Conservation (phyloP, 208 protist genomes). For the Tritrichomonas foetus region DNA sequence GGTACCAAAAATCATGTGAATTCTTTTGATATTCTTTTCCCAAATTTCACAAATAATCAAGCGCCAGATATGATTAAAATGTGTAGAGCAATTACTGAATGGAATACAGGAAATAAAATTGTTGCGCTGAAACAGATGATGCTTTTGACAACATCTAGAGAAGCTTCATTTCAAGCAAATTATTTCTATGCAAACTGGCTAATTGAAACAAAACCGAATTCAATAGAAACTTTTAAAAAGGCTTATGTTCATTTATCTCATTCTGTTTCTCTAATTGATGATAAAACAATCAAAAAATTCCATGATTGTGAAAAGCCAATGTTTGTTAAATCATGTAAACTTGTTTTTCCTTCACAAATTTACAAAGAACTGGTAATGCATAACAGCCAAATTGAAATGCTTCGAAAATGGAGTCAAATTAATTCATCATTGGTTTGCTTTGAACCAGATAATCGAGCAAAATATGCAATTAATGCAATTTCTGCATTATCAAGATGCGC, state of each 20-base stretch:
- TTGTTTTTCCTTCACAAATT: no score
- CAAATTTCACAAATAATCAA: background rate
- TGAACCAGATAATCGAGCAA: background rate
- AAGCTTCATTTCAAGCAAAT: background rate
- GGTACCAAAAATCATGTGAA: background rate
- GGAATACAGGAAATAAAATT: background rate
- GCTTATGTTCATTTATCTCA: no score
- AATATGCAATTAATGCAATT: constrained; percentile 7
- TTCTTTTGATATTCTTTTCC: constrained; percentile 23
- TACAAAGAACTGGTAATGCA: no score
- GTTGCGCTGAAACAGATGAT: background rate
- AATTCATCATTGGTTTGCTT: background rate
- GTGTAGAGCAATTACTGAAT: background rate
- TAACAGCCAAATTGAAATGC: background rate
- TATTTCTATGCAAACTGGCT: background rate
- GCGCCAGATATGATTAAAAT: background rate
- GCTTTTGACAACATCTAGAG: background rate
- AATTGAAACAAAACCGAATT: background rate
- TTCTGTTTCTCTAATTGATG: no score
- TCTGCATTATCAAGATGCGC: background rate
- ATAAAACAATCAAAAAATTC: no score
- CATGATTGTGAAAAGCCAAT: no score
- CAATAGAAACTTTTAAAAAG: no score
- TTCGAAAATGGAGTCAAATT: background rate
- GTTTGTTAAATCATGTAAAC: no score